Evolutionary conservation across 768 basidiomycete genomes (phyloP), one percentile per base, ranked within the genome.

Genomic region (Suillus variegatus): DNA sequence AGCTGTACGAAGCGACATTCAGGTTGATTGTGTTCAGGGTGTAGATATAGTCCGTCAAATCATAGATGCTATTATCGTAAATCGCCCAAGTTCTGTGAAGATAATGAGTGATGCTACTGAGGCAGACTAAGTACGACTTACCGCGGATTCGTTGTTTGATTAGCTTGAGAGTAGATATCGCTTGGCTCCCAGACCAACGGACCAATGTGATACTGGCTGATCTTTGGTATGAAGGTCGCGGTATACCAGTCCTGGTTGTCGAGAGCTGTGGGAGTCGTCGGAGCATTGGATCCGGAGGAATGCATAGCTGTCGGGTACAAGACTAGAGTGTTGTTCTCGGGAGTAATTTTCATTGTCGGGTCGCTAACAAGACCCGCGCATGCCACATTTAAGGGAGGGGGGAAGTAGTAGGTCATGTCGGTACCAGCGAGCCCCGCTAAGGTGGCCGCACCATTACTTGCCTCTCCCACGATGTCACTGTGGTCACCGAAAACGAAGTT

Each of bases 21-120:
- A 77, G 78, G 52, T 77, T 78, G 64, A 82, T 82, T 46, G 76
- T 78, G n/a, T 73, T 67, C 69, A 84, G 71, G 0, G 89, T 90
- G 71, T 85, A 82, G 68, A 91, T 79, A 72, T 92, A 92, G 75
- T 91, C 86, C 13, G 86, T 85, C 40, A 90, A 70, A 69, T 90
- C 89, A 74, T 87, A 92, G 40, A 92, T 74, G 40, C 75, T 75
- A 64, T 77, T 78, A 16, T 90, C 76, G 76, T 85, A 89, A 60
- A 90, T 82, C 0, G 78, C 89, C 86, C 89, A 88, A 64, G 80
- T 79, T 66, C 88, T 81, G 61, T 16, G 66, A 10, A 66, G 65
- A 36, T 8, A 36, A 60, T 71, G 61, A 72, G 40, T 44, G 47
- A 12, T 38, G 63, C 46, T 40, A 63, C 60, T 25, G 54, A 71